phyloP scores from a whole-genome alignment of 768 basidiomycete species.

The Mycena belliarum region DNA sequence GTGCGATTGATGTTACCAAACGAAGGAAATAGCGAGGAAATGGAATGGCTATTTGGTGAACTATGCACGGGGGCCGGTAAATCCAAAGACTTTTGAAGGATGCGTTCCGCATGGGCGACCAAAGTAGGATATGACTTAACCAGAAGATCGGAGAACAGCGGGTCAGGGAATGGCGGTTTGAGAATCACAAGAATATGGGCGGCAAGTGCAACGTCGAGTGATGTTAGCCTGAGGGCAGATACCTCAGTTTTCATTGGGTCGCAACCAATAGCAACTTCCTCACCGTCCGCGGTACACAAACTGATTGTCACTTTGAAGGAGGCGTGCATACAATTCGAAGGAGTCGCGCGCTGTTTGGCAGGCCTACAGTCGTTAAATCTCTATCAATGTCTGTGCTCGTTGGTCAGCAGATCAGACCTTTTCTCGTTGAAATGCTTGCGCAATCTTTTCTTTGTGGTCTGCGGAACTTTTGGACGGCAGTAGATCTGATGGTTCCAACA shows the following conservation, averaged over 20 bases:
- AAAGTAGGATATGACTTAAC: slow-evolving; percentile 57
- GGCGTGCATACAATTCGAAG: slow-evolving; percentile 58
- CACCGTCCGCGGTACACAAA: slow-evolving; percentile 58
- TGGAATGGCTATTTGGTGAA: slow-evolving; percentile 26
- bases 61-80: slow-evolving; percentile 19
- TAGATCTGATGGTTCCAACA: not conserved
- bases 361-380: slow-evolving; percentile 40
- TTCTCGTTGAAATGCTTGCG: slow-evolving; percentile 62
- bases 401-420: slow-evolving; percentile 44
- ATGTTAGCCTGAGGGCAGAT: slow-evolving; percentile 52
- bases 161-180: slow-evolving; percentile 62
- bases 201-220: slow-evolving; percentile 66
- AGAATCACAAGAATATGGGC: slow-evolving; percentile 66
- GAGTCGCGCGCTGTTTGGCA: slow-evolving; percentile 56
- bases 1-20: slow-evolving; percentile 17
- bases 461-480: not conserved
- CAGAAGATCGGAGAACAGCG: slow-evolving; percentile 55
- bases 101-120: slow-evolving; percentile 55
- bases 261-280: not conserved
- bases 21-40: slow-evolving; percentile 42
- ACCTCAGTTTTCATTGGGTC: not conserved
- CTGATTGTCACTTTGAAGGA: slow-evolving; percentile 49
- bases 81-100: slow-evolving; percentile 36
- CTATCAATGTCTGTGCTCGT: not conserved
- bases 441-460: slow-evolving; percentile 38